Evolutionary conservation across 441 rosid species (phyloP), one percentile per base, ranked within the genome.

Genomic region (Syzygium syzygioides): DNA sequence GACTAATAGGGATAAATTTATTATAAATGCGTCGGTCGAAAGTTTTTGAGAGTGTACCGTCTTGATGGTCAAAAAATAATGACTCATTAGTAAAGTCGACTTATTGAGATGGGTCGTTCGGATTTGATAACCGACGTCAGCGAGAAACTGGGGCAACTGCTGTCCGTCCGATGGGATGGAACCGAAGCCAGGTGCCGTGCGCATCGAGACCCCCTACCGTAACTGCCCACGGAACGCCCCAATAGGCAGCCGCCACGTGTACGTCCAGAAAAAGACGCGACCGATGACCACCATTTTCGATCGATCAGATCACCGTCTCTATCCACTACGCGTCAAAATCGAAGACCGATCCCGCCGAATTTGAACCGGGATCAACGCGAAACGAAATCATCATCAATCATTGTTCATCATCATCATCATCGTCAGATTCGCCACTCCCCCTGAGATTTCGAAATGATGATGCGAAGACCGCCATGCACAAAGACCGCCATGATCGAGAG

Each of bases 231-330:
- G 9, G 18, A 7, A 7, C 9, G 19, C 6, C 18, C 90, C 88
- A 88, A 48, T 76, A 6, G 54, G 19, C 17, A 15, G 26, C 37
- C 52, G 55, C 90, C 92, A 86, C 85, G 89, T 80, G 89, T 17
- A 52, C 30, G 26, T 1, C 30, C 14, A 34, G 25, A 80, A 87
- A 25, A 9, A 17, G 13, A 30, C 15, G 3, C 34, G 25, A 56
- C 4, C 20, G 4, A 85, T 34, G 34, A 12, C 8, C 4, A 6
- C 11, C 11, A 45, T 18, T 20, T 13, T 28, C 83, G 6, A 37
- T 6, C n/a, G 6, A 76, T 23, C 52, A 71, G 41, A 20, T 12
- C 5, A 37, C 50, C 50, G 50, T 45, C 50, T 71, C 80, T 37
- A 37, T 71, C 80, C 48, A 71, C 6, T 19, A 4, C 79, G 34